phyloP scores from a whole-genome alignment of 768 basidiomycete genomes.

The Termitomyces sp. region DNA sequence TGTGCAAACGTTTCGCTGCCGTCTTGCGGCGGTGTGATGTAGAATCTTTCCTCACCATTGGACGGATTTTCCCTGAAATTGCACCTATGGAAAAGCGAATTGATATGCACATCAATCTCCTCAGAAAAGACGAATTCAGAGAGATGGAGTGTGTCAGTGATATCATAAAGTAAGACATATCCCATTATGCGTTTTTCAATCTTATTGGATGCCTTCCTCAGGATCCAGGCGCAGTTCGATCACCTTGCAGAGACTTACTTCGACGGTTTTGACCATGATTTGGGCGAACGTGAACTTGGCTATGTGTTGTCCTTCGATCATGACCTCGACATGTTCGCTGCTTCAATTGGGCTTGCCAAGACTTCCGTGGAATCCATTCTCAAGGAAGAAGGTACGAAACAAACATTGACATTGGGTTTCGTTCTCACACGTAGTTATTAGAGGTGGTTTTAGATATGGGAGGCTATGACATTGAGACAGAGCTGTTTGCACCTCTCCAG shows the following conservation, averaged over 20 bases:
- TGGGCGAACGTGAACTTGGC: slow-evolving; percentile 87
- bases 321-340: slow-evolving; percentile 92
- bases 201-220: slow-evolving; percentile 27
- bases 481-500: slow-evolving; percentile 80
- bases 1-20: slow-evolving; percentile 89
- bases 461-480: slow-evolving; percentile 69
- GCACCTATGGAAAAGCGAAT: slow-evolving; percentile 87
- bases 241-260: slow-evolving; percentile 91
- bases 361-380: slow-evolving; percentile 74
- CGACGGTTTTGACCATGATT: slow-evolving; percentile 74
- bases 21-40: slow-evolving; percentile 79
- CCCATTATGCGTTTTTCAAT: slow-evolving; percentile 9
- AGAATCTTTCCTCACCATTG: slow-evolving; percentile 82
- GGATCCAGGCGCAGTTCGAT: slow-evolving; percentile 91
- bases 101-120: slow-evolving; percentile 85
- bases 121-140: slow-evolving; percentile 86
- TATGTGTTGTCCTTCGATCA: slow-evolving; percentile 80
- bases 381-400: slow-evolving; percentile 69
- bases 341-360: slow-evolving; percentile 86
- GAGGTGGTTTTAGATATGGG: slow-evolving; percentile 75
- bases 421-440: slow-evolving; percentile 24
- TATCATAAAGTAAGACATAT: slow-evolving; percentile 67
- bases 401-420: not conserved
- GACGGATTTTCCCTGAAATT: slow-evolving; percentile 80
- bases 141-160: slow-evolving; percentile 94